Percentiles rank a stretch among this genome's conserved stretches.
These are phyloP conservation scores for Persicaria tinctoria DNA, from an alignment of 148 eudicot species.

Conservation along the genomic window DNA sequence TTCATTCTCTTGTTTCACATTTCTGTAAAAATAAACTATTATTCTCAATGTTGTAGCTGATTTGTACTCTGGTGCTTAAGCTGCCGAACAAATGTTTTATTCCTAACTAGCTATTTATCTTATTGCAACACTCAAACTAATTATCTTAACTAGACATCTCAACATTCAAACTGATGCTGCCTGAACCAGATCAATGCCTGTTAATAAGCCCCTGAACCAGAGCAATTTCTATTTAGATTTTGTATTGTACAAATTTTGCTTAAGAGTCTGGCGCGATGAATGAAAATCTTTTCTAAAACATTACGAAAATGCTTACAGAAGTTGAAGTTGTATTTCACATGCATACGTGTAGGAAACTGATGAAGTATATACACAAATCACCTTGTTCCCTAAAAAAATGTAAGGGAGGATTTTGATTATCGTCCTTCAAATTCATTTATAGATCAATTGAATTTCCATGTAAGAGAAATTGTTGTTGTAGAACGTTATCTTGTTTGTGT, in stretches of 20 bases:
- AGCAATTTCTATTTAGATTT: background rate
- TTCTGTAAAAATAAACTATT: background rate
- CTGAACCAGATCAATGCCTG: background rate
- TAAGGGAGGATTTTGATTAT: constrained; percentile 24
- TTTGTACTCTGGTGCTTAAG: background rate
- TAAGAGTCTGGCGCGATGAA: background rate
- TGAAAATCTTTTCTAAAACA: background rate
- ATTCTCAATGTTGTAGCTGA: background rate
- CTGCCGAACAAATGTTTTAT: background rate
- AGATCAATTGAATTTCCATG: constrained; percentile 29
- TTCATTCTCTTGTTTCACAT: background rate
- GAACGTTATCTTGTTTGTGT: constrained; percentile 14
- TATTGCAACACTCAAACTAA: background rate
- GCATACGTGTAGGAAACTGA: constrained; percentile 45
- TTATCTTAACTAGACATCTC: too few relatives aligned
- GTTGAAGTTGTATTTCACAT: background rate
- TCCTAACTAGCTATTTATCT: background rate
- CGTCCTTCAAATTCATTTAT: constrained; percentile 19
- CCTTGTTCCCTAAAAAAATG: constrained; percentile 54
- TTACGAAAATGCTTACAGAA: background rate
- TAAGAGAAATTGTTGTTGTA: constrained; percentile 19
- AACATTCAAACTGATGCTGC: background rate
- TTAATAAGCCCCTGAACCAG: background rate
- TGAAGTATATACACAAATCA: constrained; percentile 88
- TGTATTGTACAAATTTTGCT: background rate